A percentile compares a stretch with the other conserved stretches of the same genome.
These are phyloP conservation scores for Graphilbum ipis-grandicollis DNA, from an alignment of 2,329 filamentous ascomycete species.

Conservation along the genomic window DNA sequence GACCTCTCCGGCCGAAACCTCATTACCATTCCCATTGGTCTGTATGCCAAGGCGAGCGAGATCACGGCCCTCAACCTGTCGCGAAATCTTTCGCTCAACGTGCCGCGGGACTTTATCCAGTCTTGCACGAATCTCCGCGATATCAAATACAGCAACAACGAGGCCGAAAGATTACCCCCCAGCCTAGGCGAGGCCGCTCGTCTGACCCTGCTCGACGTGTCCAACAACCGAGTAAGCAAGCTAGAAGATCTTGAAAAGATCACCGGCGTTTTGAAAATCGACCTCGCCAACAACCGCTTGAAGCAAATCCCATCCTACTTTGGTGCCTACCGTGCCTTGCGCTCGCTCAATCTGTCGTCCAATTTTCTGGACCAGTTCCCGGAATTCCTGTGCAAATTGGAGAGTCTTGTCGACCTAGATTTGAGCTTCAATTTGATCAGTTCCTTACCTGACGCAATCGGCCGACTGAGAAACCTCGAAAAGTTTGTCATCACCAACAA, in stretches of 20 bases:
- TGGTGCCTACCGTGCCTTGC: slow-evolving; percentile 57
- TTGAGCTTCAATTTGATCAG: slow-evolving; percentile 91
- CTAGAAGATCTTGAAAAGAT: slow-evolving; percentile 68
- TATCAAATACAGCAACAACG: slow-evolving; percentile 91
- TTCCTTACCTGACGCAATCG: slow-evolving; percentile 59
- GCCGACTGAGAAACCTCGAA: slow-evolving; percentile 63
- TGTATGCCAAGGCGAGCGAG: slow-evolving; percentile 81
- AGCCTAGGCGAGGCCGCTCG: slow-evolving; percentile 68
- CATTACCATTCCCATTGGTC: slow-evolving; percentile 81
- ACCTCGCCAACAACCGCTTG: slow-evolving; percentile 83
- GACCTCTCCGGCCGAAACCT: slow-evolving; percentile 81
- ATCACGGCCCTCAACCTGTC: slow-evolving; percentile 93
- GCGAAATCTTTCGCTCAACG: slow-evolving; percentile 75
- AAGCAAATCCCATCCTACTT: slow-evolving; percentile 68
- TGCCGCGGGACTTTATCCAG: slow-evolving; percentile 92
- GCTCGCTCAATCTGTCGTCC: slow-evolving; percentile 81
- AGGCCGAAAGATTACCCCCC: slow-evolving; percentile 68
- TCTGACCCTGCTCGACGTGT: slow-evolving; percentile 81
- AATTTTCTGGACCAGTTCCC: slow-evolving; percentile 82
- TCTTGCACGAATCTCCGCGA: slow-evolving; percentile 81
- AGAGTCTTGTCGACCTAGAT: slow-evolving; percentile 77
- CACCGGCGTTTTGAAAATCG: slow-evolving; percentile 66
- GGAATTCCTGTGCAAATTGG: slow-evolving; percentile 64
- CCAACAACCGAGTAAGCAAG: slow-evolving; percentile 81
- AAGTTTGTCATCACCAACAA: slow-evolving; percentile 95